Base-by-base conservation (phyloP, 805 yeast genomes). In the Candida nonsorbophila region DNA sequence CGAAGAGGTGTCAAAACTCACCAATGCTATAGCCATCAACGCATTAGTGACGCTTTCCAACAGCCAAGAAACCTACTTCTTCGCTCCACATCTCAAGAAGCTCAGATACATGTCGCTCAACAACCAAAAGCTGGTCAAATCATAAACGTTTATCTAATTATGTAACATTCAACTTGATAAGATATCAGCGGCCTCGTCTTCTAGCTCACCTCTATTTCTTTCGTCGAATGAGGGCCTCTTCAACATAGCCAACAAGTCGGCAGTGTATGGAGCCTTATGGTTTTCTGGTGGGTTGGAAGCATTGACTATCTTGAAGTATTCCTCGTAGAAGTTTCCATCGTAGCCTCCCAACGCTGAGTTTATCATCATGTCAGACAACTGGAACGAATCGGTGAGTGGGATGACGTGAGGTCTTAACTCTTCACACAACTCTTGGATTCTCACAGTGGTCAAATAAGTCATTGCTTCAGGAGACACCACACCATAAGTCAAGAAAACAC, bases 271-370 rank as follows among this genome's bases (percentile, higher is more conserved):
- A 28, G 70, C 69, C 50, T 63, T 61, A 24, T 50, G 40, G n/a
- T 48, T 37, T 14, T 36, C 33, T 28, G 61, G 56, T 22, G 61
- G 59, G 42, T 64, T 61, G 35, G 47, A 45, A 12, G 34, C 29
- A 43, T 62, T 62, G 20, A 63, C 65, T 14, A 44, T 43, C 14
- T 44, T 42, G 47, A 61, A 60, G 52, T 62, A 63, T 48, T 64
- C 63, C 43, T 62, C 63, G 42, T 64, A 64, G 33, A 64, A 49
- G 47, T 64, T 54, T 39, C 71, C 71, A 36, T 63, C 58, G 46
- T 57, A 64, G 30, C 53, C 53, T 23, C 67, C 71, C 27, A 65
- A 50, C n/a, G 60, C 53, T 5, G 71, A 57, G 48, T 62, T 61
- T 34, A 64, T 52, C 49, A 65, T 42, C 61, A 54, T 60, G 42